Evolutionary conservation across 2,329 filamentous ascomycete genomes (phyloP), one percentile per base, ranked within the genome.

Genomic region (Trichoderma gracile): DNA sequence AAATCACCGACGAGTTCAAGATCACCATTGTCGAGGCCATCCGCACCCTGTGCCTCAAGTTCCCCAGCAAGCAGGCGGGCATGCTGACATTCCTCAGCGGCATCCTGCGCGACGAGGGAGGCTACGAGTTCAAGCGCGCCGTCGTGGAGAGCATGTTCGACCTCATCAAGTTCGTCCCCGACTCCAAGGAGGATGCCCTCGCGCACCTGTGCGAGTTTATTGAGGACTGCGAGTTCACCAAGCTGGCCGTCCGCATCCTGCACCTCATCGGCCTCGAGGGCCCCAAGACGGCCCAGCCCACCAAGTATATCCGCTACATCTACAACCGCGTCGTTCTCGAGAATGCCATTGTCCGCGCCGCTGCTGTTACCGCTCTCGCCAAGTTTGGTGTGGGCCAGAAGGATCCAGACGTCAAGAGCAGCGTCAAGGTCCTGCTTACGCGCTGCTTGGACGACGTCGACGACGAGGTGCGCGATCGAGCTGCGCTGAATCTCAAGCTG

Each of bases 101-200:
- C n/a, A 97, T 98, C 65, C 82, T 99, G 59, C 88, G 95, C 30
- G 95, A 99, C 71, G 95, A 99, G 79, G 95, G 95, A 70, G 95
- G 95, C 64, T 99, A 96, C 76, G 95, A 98, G 67, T 99, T 99
- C 80, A 99, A 99, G 86, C 89, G 92, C 64, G 90, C 92, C 59
- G 94, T 99, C 12, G 94, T 99, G 21, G 95, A 99, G 82, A 97
- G 93, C 83, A 98, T 99, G 89, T 98, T 99, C 74, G 95, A 99
- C 73, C 82, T 99, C 63, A 98, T 99, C 82, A 97, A 98, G 78
- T 99, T 99, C 73, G 94, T 99, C 3, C 95, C 95, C 1, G 95
- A 97, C 66, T 88, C 86, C 38, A 89, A 89, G 77, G 87, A 89
- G 73, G 86, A 89, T 69, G 94, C 95, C 19, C 86, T 99, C 55